Evolutionary conservation across 2,329 filamentous ascomycete genomes (phyloP), one percentile per base, ranked within the genome.

Genomic region (Reticulascus tulasneorum): DNA sequence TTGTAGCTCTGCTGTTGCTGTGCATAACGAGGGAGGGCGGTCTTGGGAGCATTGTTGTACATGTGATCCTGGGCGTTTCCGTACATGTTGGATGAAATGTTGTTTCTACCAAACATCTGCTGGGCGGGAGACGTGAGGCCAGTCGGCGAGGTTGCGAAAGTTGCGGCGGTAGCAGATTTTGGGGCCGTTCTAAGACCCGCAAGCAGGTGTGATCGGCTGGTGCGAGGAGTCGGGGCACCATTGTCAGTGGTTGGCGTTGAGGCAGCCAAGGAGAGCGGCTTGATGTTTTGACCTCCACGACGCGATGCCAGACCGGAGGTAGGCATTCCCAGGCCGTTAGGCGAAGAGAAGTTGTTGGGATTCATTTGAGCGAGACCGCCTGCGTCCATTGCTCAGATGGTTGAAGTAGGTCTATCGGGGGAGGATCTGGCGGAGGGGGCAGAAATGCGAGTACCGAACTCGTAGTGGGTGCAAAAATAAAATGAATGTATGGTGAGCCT

Each of bases 321-420:
- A 35, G 89, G 84, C 67, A 87, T 79, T 56, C 82, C 79, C 52
- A 95, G 73, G 52, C 79, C 82, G 63, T 77, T 77, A 58, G 77
- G 72, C 62, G 84, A 73, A 61, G 76, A 69, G 63, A 86, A 86
- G 64, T 82, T 77, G 73, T 82, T 86, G 74, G 88, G 91, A 71
- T 88, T 86, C 91, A 97, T 97, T 78, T 94, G 89, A 93, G 89
- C 84, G 74, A 95, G 87, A 93, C 89, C 88, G 78, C 91, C 91
- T 79, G 91, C 83, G 91, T 95, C 85, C 84, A 94, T 83, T 51
- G 64, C 67, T 74, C 69, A 67, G 56, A 51, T 30, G 29, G 37
- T 13, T 21, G 31, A 23, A 33, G 13, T 21, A 19, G 22, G 33
- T 37, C 30, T 23, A 34, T 30, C 26, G 21, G 11, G 33, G 29